Percentiles rank a stretch among this genome's conserved stretches.
Evolutionary conservation across 352 stramenopile genomes (phyloP).

Genomic region (Pythium brassicae): DNA sequence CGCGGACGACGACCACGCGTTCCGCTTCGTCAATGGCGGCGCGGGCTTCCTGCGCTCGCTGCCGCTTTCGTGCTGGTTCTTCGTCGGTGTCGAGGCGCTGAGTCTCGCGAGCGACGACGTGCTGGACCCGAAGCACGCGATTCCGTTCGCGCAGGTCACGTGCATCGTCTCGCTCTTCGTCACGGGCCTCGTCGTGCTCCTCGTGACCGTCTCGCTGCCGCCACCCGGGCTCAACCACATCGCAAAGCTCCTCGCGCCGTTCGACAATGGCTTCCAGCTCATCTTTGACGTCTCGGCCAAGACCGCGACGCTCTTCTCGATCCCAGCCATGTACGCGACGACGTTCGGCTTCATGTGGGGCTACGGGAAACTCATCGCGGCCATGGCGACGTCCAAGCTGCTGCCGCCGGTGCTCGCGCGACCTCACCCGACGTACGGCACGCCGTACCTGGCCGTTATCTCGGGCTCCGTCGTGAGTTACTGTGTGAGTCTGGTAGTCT

Average conservation of each 20-base stretch:
- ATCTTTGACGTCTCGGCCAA: slow-evolving; percentile 22
- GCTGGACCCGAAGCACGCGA: slow-evolving; percentile 12
- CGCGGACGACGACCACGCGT: slow-evolving; percentile 13
- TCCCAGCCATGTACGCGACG: slow-evolving; percentile 28
- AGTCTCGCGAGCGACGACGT: slow-evolving; percentile 22
- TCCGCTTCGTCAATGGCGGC: slow-evolving; percentile 17
- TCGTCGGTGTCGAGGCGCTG: slow-evolving; percentile 25
- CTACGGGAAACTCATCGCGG: slow-evolving; percentile 30
- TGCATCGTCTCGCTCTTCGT: slow-evolving; percentile 22
- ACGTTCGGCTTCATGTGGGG: slow-evolving; percentile 33
- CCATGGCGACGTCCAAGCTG: slow-evolving; percentile 28
- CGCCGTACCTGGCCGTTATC: slow-evolving; percentile 16
- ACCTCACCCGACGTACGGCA: slow-evolving; percentile 12
- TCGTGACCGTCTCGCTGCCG: slow-evolving; percentile 21
- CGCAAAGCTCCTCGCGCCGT: slow-evolving; percentile 22
- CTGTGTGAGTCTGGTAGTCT: slow-evolving; percentile 19
- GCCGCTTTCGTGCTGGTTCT: slow-evolving; percentile 31
- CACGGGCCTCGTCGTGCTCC: slow-evolving; percentile 15
- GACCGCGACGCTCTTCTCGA: slow-evolving; percentile 26
- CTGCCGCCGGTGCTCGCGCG: slow-evolving; percentile 17
- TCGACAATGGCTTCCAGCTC: slow-evolving; percentile 24
- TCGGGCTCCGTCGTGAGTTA: slow-evolving; percentile 21
- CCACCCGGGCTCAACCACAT: slow-evolving; percentile 18
- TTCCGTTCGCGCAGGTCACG: slow-evolving; percentile 20
- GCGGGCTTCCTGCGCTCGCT: slow-evolving; percentile 19